Percentiles rank a stretch among this genome's conserved stretches.
Conservation (phyloP, 2,329 filamentous ascomycete genomes). For the Pyrenophora seminiperda region DNA sequence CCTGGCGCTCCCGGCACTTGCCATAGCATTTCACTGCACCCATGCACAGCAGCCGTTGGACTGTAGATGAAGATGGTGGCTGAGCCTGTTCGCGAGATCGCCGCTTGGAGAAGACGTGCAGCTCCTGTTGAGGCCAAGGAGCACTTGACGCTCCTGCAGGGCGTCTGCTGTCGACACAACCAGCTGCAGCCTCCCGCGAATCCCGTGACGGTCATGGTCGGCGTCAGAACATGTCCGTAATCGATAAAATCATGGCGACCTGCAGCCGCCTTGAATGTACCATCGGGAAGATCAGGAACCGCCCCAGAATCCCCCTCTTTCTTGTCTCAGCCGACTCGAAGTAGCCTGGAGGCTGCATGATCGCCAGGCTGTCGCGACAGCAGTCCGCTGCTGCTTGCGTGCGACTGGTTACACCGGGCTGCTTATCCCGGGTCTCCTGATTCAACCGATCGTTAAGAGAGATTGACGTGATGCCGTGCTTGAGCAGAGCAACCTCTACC, state of each 20-base stretch:
- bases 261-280: constrained; percentile 41
- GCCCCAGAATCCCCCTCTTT: constrained; percentile 23
- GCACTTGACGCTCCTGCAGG: constrained; percentile 38
- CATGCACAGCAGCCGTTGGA: constrained; percentile 46
- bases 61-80: constrained; percentile 44
- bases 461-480: constrained; percentile 36
- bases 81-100: constrained; percentile 36
- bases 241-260: constrained; percentile 40
- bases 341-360: constrained; percentile 21
- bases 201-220: constrained; percentile 39
- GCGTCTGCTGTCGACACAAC: constrained; percentile 38
- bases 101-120: constrained; percentile 28
- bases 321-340: constrained; percentile 42
- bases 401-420: constrained; percentile 37
- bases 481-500: constrained; percentile 30
- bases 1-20: constrained; percentile 30
- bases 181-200: constrained; percentile 46
- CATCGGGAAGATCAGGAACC: constrained; percentile 38
- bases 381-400: constrained; percentile 26
- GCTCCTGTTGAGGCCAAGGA: constrained; percentile 39
- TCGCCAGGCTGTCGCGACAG: constrained; percentile 22
- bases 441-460: constrained; percentile 25
- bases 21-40: constrained; percentile 36
- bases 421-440: constrained; percentile 32
- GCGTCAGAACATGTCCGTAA: constrained; percentile 37